These are phyloP conservation scores for Wickerhamomyces tratensis DNA, from an alignment of 805 yeast species.

Conservation along the genomic window DNA sequence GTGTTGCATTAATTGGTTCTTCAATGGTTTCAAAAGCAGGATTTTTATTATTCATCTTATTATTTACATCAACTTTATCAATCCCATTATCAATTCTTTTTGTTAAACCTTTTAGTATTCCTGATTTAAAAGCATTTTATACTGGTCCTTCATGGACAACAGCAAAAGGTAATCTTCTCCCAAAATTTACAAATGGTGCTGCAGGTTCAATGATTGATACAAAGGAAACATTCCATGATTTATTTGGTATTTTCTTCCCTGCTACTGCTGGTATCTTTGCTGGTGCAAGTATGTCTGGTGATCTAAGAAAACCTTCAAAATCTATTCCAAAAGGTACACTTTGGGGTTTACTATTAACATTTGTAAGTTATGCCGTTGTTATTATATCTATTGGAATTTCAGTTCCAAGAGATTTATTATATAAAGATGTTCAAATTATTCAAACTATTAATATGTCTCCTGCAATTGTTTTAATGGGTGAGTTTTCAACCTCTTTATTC, in stretches of 20 bases:
- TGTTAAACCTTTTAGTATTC: constrained; percentile 49
- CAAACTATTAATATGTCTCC: constrained; percentile 72
- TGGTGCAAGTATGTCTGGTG: constrained; percentile 99
- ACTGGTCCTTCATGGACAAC: constrained; percentile 72
- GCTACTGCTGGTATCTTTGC: constrained; percentile 98
- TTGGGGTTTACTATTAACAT: constrained; percentile 72
- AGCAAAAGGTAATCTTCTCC: constrained; percentile 55
- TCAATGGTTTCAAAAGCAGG: constrained; percentile 78
- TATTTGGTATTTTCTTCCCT: constrained; percentile 95
- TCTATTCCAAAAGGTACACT: constrained; percentile 93
- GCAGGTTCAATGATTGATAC: constrained; percentile 68
- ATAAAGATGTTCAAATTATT: constrained; percentile 74
- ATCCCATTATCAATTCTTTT: constrained; percentile 72
- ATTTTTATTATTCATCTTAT: constrained; percentile 53
- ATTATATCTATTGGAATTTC: constrained; percentile 73
- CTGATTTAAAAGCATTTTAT: constrained; percentile 41
- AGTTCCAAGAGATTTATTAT: constrained; percentile 69
- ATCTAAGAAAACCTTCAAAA: constrained; percentile 72
- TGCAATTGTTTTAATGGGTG: constrained; percentile 72
- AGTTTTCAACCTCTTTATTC: constrained; percentile 80
- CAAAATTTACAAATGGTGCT: constrained; percentile 80
- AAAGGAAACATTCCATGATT: constrained; percentile 69
- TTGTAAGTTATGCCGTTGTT: constrained; percentile 67
- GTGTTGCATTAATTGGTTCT: constrained; percentile 74
- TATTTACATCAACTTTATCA: constrained; percentile 65